Evolutionary conservation across 2,329 filamentous ascomycete species (phyloP).

Genomic region (Colletotrichum sp.): DNA sequence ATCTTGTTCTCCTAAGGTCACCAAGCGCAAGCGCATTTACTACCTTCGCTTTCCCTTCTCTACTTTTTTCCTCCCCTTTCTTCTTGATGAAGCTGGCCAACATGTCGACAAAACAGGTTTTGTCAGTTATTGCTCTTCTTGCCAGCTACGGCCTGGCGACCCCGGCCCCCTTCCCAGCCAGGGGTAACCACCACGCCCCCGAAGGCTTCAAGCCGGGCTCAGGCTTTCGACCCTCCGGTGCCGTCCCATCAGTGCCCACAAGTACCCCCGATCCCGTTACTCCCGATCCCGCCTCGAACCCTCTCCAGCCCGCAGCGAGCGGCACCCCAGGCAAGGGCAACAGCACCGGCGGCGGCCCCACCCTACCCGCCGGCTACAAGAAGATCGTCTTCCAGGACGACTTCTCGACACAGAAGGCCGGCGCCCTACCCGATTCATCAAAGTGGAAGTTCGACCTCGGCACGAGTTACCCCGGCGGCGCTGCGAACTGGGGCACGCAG

Average conservation of each 20-base stretch:
- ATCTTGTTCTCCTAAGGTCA: neutral
- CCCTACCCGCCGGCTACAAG: conserved; percentile 23
- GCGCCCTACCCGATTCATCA: conserved; percentile 35
- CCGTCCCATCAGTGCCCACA: neutral
- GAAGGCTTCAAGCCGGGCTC: neutral
- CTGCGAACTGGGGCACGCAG: conserved; percentile 52
- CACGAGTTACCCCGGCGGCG: conserved; percentile 50
- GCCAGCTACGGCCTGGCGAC: conserved; percentile 7
- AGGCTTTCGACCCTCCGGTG: neutral
- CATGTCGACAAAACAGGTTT: conserved; percentile 14
- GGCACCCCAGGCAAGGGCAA: neutral
- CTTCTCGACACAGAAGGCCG: conserved; percentile 29
- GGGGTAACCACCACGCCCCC: neutral
- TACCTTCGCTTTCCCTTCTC: neutral
- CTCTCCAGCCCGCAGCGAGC: neutral
- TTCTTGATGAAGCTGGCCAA: neutral
- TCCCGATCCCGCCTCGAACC: neutral
- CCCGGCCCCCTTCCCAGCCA: neutral
- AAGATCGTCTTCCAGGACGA: conserved; percentile 32
- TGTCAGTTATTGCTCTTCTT: conserved; percentile 10
- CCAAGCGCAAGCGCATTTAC: neutral
- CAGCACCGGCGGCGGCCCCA: neutral
- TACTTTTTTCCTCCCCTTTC: neutral
- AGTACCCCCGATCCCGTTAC: neutral
- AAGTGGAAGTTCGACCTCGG: conserved; percentile 52